A percentile compares a stretch with the other conserved stretches of the same genome.
phyloP scores from a whole-genome alignment of 805 yeast species.

The Candida sonorensis region DNA sequence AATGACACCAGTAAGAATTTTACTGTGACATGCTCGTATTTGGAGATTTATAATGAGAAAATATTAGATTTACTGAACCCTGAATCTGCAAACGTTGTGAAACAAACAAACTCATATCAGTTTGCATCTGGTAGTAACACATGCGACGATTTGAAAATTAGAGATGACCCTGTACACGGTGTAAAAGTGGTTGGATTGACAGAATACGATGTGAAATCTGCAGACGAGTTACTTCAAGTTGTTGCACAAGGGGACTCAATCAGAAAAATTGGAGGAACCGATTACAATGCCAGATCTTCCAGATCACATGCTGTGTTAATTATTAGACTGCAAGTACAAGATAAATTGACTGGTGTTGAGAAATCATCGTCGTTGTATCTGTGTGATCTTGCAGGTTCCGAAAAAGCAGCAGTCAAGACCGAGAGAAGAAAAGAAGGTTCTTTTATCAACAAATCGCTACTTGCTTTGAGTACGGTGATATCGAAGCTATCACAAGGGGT shows the following conservation, averaged over 20 bases:
- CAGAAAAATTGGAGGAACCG: slow-evolving; percentile 82
- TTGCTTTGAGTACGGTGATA: slow-evolving; percentile 90
- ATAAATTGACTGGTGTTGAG: slow-evolving; percentile 32
- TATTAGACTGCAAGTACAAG: slow-evolving; percentile 46
- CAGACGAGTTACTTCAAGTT: slow-evolving; percentile 52
- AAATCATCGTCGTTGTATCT: slow-evolving; percentile 60
- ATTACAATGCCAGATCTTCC: slow-evolving; percentile 79
- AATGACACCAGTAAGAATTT: slow-evolving; percentile 27
- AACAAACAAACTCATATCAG: slow-evolving; percentile 4
- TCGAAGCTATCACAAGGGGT: slow-evolving; percentile 49
- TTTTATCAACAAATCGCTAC: slow-evolving; percentile 80
- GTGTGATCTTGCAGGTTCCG: slow-evolving; percentile 98
- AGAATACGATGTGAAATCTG: slow-evolving; percentile 49
- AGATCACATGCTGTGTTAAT: slow-evolving; percentile 89
- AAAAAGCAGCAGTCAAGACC: slow-evolving; percentile 65
- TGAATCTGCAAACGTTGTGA: slow-evolving; percentile 19
- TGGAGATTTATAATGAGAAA: slow-evolving; percentile 85
- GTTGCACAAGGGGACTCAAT: slow-evolving; percentile 66
- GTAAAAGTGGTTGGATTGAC: slow-evolving; percentile 69
- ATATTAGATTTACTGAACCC: slow-evolving; percentile 66
- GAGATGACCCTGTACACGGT: slow-evolving; percentile 72
- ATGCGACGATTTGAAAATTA: slow-evolving; percentile 55
- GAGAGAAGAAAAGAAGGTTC: slow-evolving; percentile 94
- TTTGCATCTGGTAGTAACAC: slow-evolving; percentile 1
- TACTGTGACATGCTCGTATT: slow-evolving; percentile 58